Percentiles rank a stretch among this genome's conserved stretches.
phyloP scores from a whole-genome alignment of 2,329 filamentous ascomycete species.

The Herpotrichia juniperi region DNA sequence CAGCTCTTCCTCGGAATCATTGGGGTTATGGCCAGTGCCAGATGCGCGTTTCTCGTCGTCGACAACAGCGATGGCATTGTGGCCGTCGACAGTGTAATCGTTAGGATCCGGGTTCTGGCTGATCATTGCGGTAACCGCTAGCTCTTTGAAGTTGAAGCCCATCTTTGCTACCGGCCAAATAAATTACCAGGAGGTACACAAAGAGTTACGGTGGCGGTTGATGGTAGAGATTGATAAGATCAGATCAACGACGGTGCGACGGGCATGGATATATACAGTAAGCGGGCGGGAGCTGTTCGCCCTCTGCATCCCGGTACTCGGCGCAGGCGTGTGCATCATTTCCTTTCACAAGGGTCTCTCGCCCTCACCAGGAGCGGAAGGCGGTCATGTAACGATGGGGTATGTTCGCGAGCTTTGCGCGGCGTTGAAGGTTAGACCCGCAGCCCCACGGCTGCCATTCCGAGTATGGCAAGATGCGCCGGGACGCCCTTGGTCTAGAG shows the following conservation, averaged over 20 bases:
- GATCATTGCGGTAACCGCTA: not conserved
- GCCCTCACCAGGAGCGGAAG: not conserved
- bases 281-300: no score
- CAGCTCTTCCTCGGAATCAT: not conserved
- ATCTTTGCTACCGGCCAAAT: not conserved
- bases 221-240: slow-evolving; percentile 2
- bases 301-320: not conserved
- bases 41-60: not conserved
- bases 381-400: not conserved
- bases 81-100: not conserved
- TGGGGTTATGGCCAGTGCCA: not conserved
- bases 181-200: not conserved
- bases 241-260: not conserved
- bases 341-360: not conserved
- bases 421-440: not conserved
- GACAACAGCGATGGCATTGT: not conserved
- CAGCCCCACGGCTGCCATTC: not conserved
- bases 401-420: not conserved
- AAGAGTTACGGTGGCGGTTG: not conserved
- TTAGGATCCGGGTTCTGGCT: no score
- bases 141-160: not conserved
- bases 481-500: no score
- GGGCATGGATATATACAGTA: not conserved
- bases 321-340: not conserved
- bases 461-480: not conserved